A percentile compares a stretch with the other conserved stretches of the same genome.
Evolutionary conservation across 2,329 filamentous ascomycete species (phyloP).

Genomic region (Pseudogymnoascus sp.): DNA sequence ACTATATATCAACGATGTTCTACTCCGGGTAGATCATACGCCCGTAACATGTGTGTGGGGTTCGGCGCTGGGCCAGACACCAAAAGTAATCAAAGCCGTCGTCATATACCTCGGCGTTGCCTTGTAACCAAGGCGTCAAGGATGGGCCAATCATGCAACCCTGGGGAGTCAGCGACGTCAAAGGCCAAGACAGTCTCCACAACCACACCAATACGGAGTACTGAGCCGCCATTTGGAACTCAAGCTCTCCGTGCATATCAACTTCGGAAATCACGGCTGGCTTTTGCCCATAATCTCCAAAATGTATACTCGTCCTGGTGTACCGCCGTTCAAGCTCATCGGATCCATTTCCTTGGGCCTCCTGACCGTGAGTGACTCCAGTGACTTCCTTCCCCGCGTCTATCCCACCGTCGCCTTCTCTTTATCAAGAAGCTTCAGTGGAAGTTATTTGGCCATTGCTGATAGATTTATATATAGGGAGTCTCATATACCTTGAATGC

Average conservation of each 20-base stretch:
- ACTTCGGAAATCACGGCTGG: background rate
- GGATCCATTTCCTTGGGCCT: constrained; percentile 85
- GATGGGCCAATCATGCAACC: constrained; percentile 4
- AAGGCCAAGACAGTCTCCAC: background rate
- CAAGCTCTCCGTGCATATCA: background rate
- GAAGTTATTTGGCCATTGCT: background rate
- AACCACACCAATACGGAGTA: constrained; percentile 3
- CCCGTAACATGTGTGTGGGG: constrained; percentile 8
- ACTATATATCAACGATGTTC: background rate
- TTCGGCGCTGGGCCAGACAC: background rate
- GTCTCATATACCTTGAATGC: constrained; percentile 78
- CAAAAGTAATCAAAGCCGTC: background rate
- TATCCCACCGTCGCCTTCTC: background rate
- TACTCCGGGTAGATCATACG: background rate
- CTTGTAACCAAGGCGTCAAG: background rate
- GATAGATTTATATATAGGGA: constrained; percentile 50
- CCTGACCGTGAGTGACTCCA: constrained; percentile 63
- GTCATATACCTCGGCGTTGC: constrained; percentile 5
- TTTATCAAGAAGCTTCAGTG: background rate
- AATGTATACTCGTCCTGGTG: background rate
- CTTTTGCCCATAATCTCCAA: background rate
- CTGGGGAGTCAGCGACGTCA: constrained; percentile 6
- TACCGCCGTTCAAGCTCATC: constrained; percentile 78
- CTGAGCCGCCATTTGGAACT: constrained; percentile 7
- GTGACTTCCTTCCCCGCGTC: constrained; percentile 29